Evolutionary conservation across 768 basidiomycete genomes (phyloP), one percentile per base, ranked within the genome.

Genomic region (Coprinopsis strossmayeri): DNA sequence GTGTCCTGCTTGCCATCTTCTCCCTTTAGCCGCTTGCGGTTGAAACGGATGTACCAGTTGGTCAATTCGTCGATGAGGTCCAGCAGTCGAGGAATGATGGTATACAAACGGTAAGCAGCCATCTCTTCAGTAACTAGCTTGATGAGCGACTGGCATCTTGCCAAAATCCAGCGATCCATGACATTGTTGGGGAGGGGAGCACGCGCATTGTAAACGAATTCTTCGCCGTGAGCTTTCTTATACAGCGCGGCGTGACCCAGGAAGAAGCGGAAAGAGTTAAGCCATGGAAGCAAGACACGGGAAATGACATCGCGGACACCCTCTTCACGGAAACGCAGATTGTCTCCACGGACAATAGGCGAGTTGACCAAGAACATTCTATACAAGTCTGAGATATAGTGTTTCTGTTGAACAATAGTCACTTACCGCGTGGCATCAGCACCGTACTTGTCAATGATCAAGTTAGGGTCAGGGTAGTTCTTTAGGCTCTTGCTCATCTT

Each of bases 41-140:
- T 99, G 73, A 98, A 98, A 41, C 96, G 91, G 62, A 99, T 98
- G 68, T 99, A 99, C 93, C 94, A 97, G 63, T 99, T 99, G 18
- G 96, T 99, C 51, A 98, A 75, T 65, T 98, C 96, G 56, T 95
- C 91, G 25, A 99, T 78, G 50, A 99, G 82, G 54, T 89, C 87
- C 50, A 98, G 73, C 34, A 97, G 73, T 27, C 91, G 82, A n/a
- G 93, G 93, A 53, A 97, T 91, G 71, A 99, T 88, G 54, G 92
- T 98, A 69, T 98, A 98, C 12, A 99, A 78, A 54, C 94, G 80
- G 68, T 99, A 99, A 15, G 93, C 91, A 11, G 87, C 86, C 96
- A 98, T 99, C 71, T 99, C 95, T 61, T 86, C 74, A 52, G 82
- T 81, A 51, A 99, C 94, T 48, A 93, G 73, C 60, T 81, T 78